Conservation (phyloP, 352 stramenopile species). For the Phytophthora citrophthora region DNA sequence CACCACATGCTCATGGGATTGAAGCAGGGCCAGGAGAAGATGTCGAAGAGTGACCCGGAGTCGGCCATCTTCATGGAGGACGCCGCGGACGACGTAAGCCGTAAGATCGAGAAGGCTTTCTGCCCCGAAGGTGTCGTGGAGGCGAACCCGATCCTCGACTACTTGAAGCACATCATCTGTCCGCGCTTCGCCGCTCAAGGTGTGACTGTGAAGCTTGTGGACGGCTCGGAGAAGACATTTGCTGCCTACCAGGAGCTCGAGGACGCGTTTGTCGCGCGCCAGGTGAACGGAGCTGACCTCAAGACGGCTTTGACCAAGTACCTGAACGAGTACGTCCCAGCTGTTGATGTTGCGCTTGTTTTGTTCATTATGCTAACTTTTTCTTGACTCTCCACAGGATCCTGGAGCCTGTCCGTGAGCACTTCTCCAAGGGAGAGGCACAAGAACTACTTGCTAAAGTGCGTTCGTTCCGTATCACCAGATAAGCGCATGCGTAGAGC, state of each 20-base stretch:
- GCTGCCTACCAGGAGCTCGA: conserved; percentile 90
- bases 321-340: conserved; percentile 89
- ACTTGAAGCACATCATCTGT: conserved; percentile 98
- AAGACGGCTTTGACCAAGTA: conserved; percentile 92
- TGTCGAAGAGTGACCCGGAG: conserved; percentile 99
- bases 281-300: conserved; percentile 94
- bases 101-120: conserved; percentile 99
- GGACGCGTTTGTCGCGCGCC: conserved; percentile 88
- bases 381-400: conserved; percentile 59
- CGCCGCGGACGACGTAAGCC: conserved; percentile 92
- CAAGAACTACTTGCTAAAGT: conserved; percentile 97
- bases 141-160: conserved; percentile 97
- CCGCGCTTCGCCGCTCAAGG: conserved; percentile 63
- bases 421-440: conserved; percentile 96
- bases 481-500: conserved; percentile 52
- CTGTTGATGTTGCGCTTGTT: conserved; percentile 1
- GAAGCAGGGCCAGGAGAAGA: conserved; percentile 99
- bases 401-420: conserved; percentile 96
- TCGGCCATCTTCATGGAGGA: conserved; percentile 99
- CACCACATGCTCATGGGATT: conserved; percentile 99
- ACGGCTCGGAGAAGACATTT: conserved; percentile 85
- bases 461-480: conserved; percentile 96
- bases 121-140: conserved; percentile 92
- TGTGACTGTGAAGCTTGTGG: conserved; percentile 56
- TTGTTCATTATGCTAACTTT: conserved; percentile 14